A percentile compares a stretch with the other conserved stretches of the same genome.
Conservation (phyloP, 768 basidiomycete species). For the Lactifluus hygrophoroides region DNA sequence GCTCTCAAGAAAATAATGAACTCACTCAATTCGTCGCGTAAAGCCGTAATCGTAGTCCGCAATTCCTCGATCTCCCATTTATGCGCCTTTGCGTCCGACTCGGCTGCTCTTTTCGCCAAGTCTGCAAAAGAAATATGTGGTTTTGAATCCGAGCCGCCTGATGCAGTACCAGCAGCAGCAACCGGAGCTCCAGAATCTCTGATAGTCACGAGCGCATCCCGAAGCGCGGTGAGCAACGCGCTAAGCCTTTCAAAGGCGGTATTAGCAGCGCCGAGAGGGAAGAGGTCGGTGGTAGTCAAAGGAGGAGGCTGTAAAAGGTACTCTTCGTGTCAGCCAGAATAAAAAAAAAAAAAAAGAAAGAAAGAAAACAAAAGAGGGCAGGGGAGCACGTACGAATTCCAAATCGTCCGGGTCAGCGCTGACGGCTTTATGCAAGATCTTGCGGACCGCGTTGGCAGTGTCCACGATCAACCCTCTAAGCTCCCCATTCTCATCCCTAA, state of each 20-base stretch:
- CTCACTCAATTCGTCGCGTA: constrained; percentile 55
- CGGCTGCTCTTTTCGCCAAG: constrained; percentile 13
- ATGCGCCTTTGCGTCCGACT: constrained; percentile 21
- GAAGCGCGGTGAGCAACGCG: constrained; percentile 23
- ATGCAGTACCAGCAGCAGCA: background rate
- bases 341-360: no score
- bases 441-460: constrained; percentile 57
- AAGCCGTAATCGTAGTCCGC: constrained; percentile 39
- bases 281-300: constrained; percentile 21
- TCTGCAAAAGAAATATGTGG: constrained; percentile 9
- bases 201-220: constrained; percentile 20
- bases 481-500: constrained; percentile 55
- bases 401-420: constrained; percentile 31
- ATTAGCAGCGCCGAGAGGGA: constrained; percentile 24
- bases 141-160: background rate
- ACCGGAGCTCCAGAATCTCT: background rate
- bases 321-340: background rate
- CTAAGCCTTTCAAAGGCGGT: constrained; percentile 24
- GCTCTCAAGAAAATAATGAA: background rate
- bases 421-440: constrained; percentile 39
- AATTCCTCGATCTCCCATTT: constrained; percentile 43
- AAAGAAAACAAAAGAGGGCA: constrained; percentile 26
- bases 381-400: constrained; percentile 38
- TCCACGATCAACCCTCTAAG: constrained; percentile 53
- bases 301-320: constrained; percentile 23